These are phyloP conservation scores for Penicillium sp. DNA, from an alignment of 2,329 filamentous ascomycete genomes.

Conservation along the genomic window DNA sequence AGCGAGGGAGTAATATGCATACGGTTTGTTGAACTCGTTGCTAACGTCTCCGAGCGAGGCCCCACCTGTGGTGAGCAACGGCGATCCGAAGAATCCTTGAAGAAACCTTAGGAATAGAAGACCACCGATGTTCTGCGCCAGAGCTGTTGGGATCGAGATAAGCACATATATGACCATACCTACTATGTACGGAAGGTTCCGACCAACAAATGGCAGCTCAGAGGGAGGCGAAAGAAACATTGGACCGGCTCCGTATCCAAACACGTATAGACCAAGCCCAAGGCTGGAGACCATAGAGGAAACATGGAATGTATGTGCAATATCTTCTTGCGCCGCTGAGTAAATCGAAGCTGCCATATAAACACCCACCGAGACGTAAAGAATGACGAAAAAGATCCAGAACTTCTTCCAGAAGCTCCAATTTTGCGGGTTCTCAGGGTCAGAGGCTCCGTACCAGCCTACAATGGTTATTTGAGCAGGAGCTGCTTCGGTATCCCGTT, in stretches of 20 bases:
- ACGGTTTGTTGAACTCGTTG: slow-evolving; percentile 13
- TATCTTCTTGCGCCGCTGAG: slow-evolving; percentile 1
- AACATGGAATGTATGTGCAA: not conserved
- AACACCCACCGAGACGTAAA: slow-evolving; percentile 14
- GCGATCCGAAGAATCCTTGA: slow-evolving; percentile 60
- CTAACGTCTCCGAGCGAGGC: slow-evolving; percentile 5
- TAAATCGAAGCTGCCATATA: slow-evolving; percentile 17
- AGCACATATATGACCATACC: slow-evolving; percentile 70
- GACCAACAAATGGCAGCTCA: slow-evolving; percentile 68
- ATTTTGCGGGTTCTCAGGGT: slow-evolving; percentile 14
- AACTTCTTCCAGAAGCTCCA: slow-evolving; percentile 7
- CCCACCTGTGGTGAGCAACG: slow-evolving; percentile 8
- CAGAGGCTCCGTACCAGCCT: slow-evolving; percentile 8
- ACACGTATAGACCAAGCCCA: not conserved
- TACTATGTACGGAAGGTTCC: slow-evolving; percentile 68
- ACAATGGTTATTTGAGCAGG: slow-evolving; percentile 2
- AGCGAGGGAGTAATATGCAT: not conserved
- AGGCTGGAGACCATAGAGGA: not conserved
- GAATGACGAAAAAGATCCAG: slow-evolving; percentile 1
- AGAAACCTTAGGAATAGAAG: slow-evolving; percentile 68
- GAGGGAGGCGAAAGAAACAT: slow-evolving; percentile 68
- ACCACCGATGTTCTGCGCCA: slow-evolving; percentile 64
- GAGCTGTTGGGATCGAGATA: slow-evolving; percentile 64
- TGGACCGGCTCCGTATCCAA: slow-evolving; percentile 51
- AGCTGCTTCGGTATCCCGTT: not conserved